phyloP scores from a whole-genome alignment of 2,329 filamentous ascomycete species.

The Exophiala sp. region DNA sequence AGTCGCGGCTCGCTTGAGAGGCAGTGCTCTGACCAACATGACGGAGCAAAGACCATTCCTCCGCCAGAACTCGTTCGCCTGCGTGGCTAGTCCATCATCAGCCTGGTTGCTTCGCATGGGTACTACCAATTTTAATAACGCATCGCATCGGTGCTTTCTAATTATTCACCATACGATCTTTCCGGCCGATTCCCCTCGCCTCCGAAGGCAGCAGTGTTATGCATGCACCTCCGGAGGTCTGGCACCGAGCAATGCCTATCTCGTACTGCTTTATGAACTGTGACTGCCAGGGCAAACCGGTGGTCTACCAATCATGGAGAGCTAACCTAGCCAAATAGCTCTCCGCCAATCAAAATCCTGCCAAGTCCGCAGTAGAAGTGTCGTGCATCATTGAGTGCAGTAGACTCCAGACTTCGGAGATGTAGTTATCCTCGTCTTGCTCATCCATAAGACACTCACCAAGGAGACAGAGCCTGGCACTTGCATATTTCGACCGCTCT shows the following conservation, averaged over 20 bases:
- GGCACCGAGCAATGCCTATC: too few species aligned
- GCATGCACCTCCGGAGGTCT: too few species aligned
- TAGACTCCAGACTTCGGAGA: neutral
- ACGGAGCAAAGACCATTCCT: neutral
- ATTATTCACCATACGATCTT: neutral
- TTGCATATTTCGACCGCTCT: too few species aligned
- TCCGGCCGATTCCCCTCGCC: too few species aligned
- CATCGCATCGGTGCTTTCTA: neutral
- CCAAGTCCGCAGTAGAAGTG: constrained; percentile 12
- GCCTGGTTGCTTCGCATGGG: neutral
- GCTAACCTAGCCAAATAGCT: neutral
- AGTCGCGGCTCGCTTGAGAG: constrained; percentile 3
- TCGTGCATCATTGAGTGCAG: constrained; percentile 9
- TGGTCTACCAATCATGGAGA: neutral
- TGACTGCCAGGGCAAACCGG: too few species aligned
- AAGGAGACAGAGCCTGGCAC: too few species aligned
- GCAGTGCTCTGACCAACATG: constrained; percentile 15
- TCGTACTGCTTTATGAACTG: too few species aligned
- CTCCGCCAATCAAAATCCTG: constrained; percentile 10
- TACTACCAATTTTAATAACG: neutral
- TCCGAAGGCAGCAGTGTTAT: too few species aligned
- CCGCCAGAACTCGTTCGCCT: neutral
- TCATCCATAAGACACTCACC: neutral
- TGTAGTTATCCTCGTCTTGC: neutral
- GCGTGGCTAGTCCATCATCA: neutral